These are phyloP conservation scores for Ceratobasidium sp. DNA, from an alignment of 1,284 basidiomycete genomes.

Conservation along the genomic window DNA sequence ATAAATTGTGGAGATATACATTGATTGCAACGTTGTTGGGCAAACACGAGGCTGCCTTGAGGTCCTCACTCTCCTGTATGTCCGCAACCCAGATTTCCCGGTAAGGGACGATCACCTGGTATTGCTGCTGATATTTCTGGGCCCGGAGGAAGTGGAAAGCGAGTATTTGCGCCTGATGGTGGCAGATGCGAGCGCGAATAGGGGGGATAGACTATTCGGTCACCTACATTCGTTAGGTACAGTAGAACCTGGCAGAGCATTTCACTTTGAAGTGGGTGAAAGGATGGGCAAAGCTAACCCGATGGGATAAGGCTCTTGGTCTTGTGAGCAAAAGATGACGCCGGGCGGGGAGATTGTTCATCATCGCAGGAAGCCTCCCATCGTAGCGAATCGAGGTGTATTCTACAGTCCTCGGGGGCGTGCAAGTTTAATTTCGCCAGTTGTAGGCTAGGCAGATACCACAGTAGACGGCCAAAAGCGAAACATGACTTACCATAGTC, in stretches of 20 bases:
- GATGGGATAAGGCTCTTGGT: background rate
- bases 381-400: background rate
- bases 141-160: constrained; percentile 25
- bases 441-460: background rate
- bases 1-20: constrained; percentile 12
- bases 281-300: background rate
- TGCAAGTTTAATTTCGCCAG: background rate
- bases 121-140: background rate
- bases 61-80: constrained; percentile 10
- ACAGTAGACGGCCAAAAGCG: background rate
- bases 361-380: constrained; percentile 1
- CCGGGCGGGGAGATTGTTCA: background rate
- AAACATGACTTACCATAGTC: background rate
- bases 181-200: background rate
- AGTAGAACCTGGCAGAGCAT: background rate
- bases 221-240: constrained; percentile 12
- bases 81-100: constrained; percentile 22
- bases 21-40: constrained; percentile 31
- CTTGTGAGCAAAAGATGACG: constrained; percentile 32
- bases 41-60: constrained; percentile 29
- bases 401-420: background rate
- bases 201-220: constrained; percentile 5
- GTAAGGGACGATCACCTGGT: background rate
- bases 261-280: constrained; percentile 31
- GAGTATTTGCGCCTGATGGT: constrained; percentile 3